Evolutionary conservation across 208 protist species (phyloP), one percentile per base, ranked within the genome.

Genomic region (Crithidia acanthocephali): DNA sequence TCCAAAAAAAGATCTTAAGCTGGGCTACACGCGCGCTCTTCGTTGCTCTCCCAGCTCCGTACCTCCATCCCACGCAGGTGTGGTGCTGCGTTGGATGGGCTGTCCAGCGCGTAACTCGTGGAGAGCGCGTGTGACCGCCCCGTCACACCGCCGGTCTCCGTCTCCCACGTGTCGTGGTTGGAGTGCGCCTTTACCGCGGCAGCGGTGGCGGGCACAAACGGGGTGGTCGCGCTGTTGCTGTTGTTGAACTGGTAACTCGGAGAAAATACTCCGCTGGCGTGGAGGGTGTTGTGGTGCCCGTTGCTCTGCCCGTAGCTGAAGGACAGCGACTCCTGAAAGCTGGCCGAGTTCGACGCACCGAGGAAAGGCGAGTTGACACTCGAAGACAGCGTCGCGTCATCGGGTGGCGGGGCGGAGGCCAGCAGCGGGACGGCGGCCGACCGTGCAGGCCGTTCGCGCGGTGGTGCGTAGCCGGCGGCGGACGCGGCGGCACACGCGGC

Each of bases 91-190:
- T 47, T 55, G 0, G 48, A 56, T 0, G 72, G 58, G 37, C 72
- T 77, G 72, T 77, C 58, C 64, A 62, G 10, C 2, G 37, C 64
- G 48, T 66, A 68, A 20, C 72, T 77, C 4, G 62, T 48, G 3
- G 72, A 77, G 7, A 77, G 13, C n/a, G 42, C 47, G 8, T 65
- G 56, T 18, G 72, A 77, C 33, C 72, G 44, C 11, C 62, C 72
- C 8, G 48, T 50, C 11, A 71, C 64, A 15, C 64, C 72, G 18
- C 65, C 65, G 3, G 48, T 62, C n/a, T 68, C 72, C 47, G 47
- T 28, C 45, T 77, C 72, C 20, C 45, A 71, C 30, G 23, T 28
- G 5, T 66, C 45, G 7, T 25, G 22, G 44, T 53, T 65, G 2
- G 44, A 23, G 59, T 53, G 10, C 47, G 35, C 33, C 61, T 56